Conservation (phyloP, 1,139 yeast species). For the Blastobotrys aristatus region DNA sequence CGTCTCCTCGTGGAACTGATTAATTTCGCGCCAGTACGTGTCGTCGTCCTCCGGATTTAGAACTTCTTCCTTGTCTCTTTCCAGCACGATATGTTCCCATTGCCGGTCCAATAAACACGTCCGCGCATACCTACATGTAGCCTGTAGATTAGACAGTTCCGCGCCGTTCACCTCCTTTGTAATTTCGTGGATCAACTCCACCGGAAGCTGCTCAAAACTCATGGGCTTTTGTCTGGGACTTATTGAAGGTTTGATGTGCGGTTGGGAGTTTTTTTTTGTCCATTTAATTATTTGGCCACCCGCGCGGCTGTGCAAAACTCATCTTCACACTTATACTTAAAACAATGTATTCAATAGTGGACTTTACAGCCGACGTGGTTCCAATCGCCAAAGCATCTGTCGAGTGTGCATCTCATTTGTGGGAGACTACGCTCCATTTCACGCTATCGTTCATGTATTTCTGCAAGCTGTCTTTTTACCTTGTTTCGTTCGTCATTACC, state of each 20-base stretch:
- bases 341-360: too few relatives aligned
- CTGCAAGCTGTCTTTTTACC: background rate
- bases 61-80: too few relatives aligned
- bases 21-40: background rate
- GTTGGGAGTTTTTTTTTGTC: background rate
- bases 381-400: background rate
- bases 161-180: background rate
- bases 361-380: background rate
- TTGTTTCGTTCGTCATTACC: background rate
- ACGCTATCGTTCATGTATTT: background rate
- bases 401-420: background rate
- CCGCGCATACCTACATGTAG: background rate
- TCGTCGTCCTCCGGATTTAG: background rate
- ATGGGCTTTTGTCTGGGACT: background rate
- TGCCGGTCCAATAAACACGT: conserved; percentile 3
- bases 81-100: conserved; percentile 9
- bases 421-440: background rate
- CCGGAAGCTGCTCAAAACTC: conserved; percentile 1
- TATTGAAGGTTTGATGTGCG: background rate
- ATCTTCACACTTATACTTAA: too few relatives aligned
- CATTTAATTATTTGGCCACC: too few relatives aligned
- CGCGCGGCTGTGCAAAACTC: too few relatives aligned
- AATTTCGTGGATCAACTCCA: conserved; percentile 8
- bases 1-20: background rate
- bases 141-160: conserved; percentile 3